Evolutionary conservation across 306 rosid species (phyloP).

Genomic region (Gastrolobium villosum): DNA sequence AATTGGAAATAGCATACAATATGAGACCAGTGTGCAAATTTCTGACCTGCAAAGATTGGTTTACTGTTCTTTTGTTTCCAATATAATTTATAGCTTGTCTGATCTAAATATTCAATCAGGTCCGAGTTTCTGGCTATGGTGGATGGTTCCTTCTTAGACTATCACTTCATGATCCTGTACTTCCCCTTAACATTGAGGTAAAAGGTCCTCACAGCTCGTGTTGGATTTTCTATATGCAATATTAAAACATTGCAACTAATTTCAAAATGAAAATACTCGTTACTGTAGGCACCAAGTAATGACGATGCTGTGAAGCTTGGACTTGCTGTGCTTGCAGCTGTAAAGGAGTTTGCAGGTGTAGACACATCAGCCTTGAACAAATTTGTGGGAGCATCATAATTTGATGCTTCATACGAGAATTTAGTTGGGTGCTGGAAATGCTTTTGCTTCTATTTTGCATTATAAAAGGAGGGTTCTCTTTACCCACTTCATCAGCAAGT

Average conservation of each 20-base stretch:
- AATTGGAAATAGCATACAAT: conserved; percentile 17
- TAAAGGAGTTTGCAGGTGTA: conserved; percentile 73
- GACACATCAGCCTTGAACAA: conserved; percentile 85
- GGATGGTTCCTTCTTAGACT: conserved; percentile 98
- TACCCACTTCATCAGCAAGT: conserved; percentile 33
- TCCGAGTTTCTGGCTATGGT: conserved; percentile 87
- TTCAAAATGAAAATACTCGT: conserved; percentile 19
- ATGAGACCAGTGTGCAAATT: conserved; percentile 12
- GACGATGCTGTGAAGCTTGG: conserved; percentile 82
- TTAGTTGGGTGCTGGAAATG: conserved; percentile 41
- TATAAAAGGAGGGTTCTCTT: conserved; percentile 33
- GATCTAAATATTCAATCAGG: conserved; percentile 58
- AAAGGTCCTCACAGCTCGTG: conserved; percentile 16
- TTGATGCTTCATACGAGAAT: neutral
- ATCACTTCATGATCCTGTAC: conserved; percentile 97
- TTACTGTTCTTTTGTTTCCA: conserved; percentile 8
- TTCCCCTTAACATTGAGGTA: conserved; percentile 99
- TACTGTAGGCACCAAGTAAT: conserved; percentile 71
- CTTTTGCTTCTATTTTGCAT: conserved; percentile 39
- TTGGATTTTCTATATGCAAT: neutral
- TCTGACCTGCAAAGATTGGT: conserved; percentile 28
- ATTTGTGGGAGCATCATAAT: conserved; percentile 64
- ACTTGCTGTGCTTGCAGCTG: conserved; percentile 68
- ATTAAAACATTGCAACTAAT: conserved; percentile 40
- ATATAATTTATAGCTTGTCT: conserved; percentile 43